phyloP scores from a whole-genome alignment of 495 filamentous ascomycete species.

The Talaromyces thailandensis region DNA sequence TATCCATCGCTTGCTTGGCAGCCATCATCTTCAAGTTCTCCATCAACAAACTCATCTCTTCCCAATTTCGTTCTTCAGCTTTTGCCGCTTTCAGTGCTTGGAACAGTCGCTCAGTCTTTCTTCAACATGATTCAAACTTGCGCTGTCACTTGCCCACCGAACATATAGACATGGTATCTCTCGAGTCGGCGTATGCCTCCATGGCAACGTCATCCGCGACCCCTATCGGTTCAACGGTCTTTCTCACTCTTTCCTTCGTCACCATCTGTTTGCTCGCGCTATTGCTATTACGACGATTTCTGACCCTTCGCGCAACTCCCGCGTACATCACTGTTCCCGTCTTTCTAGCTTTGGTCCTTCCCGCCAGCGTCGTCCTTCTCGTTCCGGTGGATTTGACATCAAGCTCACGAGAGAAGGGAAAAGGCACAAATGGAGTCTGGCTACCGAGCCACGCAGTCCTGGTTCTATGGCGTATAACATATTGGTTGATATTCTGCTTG shows the following conservation, averaged over 20 bases:
- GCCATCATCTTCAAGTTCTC: not conserved
- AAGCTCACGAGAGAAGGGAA: conserved; percentile 56
- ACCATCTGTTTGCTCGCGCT: conserved; percentile 66
- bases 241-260: conserved; percentile 61
- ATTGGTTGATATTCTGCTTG: conserved; percentile 92
- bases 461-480: conserved; percentile 85
- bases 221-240: conserved; percentile 59
- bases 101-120: not conserved
- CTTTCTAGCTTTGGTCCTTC: conserved; percentile 87
- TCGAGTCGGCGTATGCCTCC: conserved; percentile 4
- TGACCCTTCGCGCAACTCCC: conserved; percentile 83
- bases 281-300: conserved; percentile 76
- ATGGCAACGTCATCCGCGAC: conserved; percentile 25
- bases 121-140: not conserved
- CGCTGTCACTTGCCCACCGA: not conserved
- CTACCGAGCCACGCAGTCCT: conserved; percentile 59
- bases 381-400: conserved; percentile 96
- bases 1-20: not conserved
- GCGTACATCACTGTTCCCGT: conserved; percentile 85
- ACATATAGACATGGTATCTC: conserved; percentile 1
- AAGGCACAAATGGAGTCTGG: conserved; percentile 56
- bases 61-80: not conserved
- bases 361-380: conserved; percentile 85
- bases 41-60: not conserved
- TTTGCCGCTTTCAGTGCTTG: not conserved